A percentile compares a stretch with the other conserved stretches of the same genome.
Conservation (phyloP, 108 stramenopile species). For the Fragilaria radians region DNA sequence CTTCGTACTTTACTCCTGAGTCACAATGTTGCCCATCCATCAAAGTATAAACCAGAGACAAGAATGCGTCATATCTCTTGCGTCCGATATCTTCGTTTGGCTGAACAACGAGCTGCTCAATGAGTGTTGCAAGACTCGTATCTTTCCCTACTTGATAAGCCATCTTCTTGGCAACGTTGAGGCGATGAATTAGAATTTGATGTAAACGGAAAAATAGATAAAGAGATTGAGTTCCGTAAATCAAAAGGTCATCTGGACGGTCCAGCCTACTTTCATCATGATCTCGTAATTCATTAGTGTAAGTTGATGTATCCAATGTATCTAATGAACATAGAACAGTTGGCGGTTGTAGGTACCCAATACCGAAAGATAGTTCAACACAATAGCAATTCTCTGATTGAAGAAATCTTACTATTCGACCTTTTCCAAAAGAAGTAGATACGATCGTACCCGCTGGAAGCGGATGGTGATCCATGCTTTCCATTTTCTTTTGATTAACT, state of each 20-base stretch:
- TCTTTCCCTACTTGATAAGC: slow-evolving; percentile 55
- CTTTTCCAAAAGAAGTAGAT: slow-evolving; percentile 70
- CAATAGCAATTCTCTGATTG: slow-evolving; percentile 44
- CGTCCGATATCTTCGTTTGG: slow-evolving; percentile 38
- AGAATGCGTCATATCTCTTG: slow-evolving; percentile 68
- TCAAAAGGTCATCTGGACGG: slow-evolving; percentile 56
- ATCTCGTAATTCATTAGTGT: slow-evolving; percentile 54
- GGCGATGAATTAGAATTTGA: slow-evolving; percentile 69
- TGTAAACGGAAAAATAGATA: slow-evolving; percentile 84
- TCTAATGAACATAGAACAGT: slow-evolving; percentile 68
- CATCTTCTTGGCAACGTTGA: slow-evolving; percentile 68
- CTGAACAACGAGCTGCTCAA: slow-evolving; percentile 61
- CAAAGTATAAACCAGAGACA: slow-evolving; percentile 61
- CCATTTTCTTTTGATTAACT: slow-evolving; percentile 15
- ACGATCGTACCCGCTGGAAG: slow-evolving; percentile 64
- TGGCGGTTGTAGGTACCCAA: slow-evolving; percentile 46
- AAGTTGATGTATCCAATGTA: slow-evolving; percentile 57
- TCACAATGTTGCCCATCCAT: slow-evolving; percentile 51
- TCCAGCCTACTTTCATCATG: slow-evolving; percentile 54
- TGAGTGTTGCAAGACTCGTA: slow-evolving; percentile 44
- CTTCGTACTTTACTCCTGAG: slow-evolving; percentile 74
- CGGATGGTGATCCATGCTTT: slow-evolving; percentile 50
- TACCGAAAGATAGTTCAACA: slow-evolving; percentile 42
- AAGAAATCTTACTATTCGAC: slow-evolving; percentile 43
- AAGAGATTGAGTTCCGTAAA: slow-evolving; percentile 80